These are phyloP conservation scores for Aspergillus sp. DNA, from an alignment of 2,329 filamentous ascomycete species.

Conservation along the genomic window DNA sequence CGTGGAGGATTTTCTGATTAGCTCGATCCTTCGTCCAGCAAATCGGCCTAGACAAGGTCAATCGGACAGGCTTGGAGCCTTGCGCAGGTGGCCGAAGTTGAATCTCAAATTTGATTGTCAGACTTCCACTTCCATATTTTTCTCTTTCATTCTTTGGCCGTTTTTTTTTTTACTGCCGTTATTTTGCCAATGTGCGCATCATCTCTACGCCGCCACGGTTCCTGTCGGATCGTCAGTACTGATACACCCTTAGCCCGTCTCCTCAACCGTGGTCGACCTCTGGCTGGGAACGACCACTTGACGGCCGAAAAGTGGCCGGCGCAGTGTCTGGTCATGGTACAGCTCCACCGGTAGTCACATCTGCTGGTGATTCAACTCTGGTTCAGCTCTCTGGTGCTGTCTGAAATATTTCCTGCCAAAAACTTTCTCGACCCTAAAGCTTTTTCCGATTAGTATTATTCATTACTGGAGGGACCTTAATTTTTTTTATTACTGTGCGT, in stretches of 20 bases:
- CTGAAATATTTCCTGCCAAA: slow-evolving; percentile 12
- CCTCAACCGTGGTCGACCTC: slow-evolving; percentile 30
- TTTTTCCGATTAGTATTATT: background rate
- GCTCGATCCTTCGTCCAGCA: slow-evolving; percentile 20
- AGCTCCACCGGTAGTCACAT: slow-evolving; percentile 19
- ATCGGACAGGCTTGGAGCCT: slow-evolving; percentile 18
- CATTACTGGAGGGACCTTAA: background rate
- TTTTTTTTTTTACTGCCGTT: background rate
- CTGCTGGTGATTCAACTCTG: slow-evolving; percentile 17
- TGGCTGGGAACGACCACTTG: slow-evolving; percentile 16
- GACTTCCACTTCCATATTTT: background rate
- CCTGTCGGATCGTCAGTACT: slow-evolving; percentile 30
- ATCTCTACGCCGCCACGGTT: slow-evolving; percentile 25
- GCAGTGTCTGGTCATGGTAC: slow-evolving; percentile 17
- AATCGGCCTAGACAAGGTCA: slow-evolving; percentile 17
- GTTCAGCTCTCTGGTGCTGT: slow-evolving; percentile 12
- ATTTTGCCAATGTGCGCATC: slow-evolving; percentile 31
- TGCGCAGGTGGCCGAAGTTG: slow-evolving; percentile 24
- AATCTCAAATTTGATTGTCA: slow-evolving; percentile 14
- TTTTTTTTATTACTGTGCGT: slow-evolving; percentile 18
- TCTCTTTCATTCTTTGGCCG: slow-evolving; percentile 1
- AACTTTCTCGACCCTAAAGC: slow-evolving; percentile 1
- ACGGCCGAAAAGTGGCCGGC: slow-evolving; percentile 20
- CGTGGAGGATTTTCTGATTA: slow-evolving; percentile 25
- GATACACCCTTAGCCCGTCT: slow-evolving; percentile 24